phyloP scores from a whole-genome alignment of 2,329 filamentous ascomycete species.

The Fusarium drepaniforme region DNA sequence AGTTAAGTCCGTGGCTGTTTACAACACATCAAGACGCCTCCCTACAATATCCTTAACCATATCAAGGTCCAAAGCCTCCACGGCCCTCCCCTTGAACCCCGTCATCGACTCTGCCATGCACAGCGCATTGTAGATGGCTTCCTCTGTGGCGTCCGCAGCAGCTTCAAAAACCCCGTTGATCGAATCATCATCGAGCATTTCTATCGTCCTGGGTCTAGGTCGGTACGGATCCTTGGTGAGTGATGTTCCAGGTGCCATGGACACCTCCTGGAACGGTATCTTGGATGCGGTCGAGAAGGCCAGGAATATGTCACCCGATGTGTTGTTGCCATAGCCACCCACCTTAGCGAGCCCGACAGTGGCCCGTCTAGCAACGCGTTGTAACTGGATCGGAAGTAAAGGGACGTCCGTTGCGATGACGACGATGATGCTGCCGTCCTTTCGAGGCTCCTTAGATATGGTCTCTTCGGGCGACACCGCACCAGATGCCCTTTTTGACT shows the following conservation, averaged over 20 bases:
- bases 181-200: constrained; percentile 64
- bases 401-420: constrained; percentile 49
- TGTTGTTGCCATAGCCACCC: constrained; percentile 71
- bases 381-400: constrained; percentile 48
- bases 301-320: constrained; percentile 75
- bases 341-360: constrained; percentile 71
- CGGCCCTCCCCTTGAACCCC: constrained; percentile 61
- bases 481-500: constrained; percentile 40
- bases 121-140: constrained; percentile 74
- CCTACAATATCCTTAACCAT: constrained; percentile 60
- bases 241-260: constrained; percentile 43
- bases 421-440: constrained; percentile 53
- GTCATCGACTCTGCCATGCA: constrained; percentile 71
- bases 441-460: constrained; percentile 42
- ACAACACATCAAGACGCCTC: constrained; percentile 24
- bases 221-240: constrained; percentile 57
- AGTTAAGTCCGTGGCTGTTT: background rate
- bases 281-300: constrained; percentile 73
- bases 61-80: constrained; percentile 63
- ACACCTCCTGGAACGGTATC: constrained; percentile 52
- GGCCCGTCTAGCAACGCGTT: constrained; percentile 68
- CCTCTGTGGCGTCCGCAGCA: constrained; percentile 72
- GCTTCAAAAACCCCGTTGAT: constrained; percentile 74
- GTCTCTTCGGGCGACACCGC: constrained; percentile 39
- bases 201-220: constrained; percentile 38